Evolutionary conservation across 176 grass and related monocot species (phyloP).

Genomic region (Ampelocalamus luodianensis): DNA sequence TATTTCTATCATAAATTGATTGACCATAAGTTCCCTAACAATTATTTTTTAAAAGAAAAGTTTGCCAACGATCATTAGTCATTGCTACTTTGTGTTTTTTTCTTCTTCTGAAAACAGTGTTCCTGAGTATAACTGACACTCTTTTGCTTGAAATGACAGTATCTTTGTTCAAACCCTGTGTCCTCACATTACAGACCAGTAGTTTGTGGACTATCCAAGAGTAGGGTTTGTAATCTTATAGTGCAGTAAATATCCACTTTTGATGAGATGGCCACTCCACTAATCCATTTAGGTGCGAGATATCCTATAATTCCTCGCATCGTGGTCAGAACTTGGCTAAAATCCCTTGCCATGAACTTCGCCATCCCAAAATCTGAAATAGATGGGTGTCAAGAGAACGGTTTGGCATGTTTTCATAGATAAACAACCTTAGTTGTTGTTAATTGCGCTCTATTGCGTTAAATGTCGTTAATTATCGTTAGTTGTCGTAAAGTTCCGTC

Average conservation of each 20-base stretch:
- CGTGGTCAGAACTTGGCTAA: too few relatives aligned
- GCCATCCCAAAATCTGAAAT: too few relatives aligned
- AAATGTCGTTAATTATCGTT: too few relatives aligned
- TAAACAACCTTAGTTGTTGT: too few relatives aligned
- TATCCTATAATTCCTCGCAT: too few relatives aligned
- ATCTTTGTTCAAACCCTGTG: conserved; percentile 28
- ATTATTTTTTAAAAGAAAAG: neutral
- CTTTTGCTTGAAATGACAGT: conserved; percentile 13
- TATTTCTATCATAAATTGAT: neutral
- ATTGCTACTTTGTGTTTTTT: neutral
- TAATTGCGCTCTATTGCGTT: too few relatives aligned
- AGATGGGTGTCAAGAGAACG: too few relatives aligned
- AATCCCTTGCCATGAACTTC: too few relatives aligned
- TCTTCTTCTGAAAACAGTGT: conserved; percentile 16
- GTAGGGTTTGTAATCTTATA: conserved; percentile 47
- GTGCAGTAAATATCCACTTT: conserved; percentile 16
- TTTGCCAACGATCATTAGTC: conserved; percentile 13
- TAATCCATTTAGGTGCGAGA: too few relatives aligned
- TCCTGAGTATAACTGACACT: neutral
- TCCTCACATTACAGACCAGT: conserved; percentile 23
- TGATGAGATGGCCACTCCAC: too few relatives aligned
- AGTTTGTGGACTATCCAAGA: conserved; percentile 14
- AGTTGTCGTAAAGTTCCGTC: too few relatives aligned
- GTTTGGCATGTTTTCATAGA: too few relatives aligned
- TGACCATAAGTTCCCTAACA: neutral